Conservation (phyloP, 2,329 filamentous ascomycete genomes). For the Stenocarpella maydis region DNA sequence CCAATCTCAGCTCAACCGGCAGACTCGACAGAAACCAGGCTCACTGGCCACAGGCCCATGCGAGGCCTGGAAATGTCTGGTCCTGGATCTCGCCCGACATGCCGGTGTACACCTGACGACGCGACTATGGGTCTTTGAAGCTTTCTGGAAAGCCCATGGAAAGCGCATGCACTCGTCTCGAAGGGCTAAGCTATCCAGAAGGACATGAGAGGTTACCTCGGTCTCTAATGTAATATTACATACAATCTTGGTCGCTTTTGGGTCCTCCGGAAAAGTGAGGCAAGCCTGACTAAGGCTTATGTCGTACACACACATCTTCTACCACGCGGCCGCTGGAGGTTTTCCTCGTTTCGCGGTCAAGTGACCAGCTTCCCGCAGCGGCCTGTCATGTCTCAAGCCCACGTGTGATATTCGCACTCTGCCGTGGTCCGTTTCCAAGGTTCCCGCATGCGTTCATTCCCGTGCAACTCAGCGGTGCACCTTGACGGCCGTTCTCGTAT, state of each 20-base stretch:
- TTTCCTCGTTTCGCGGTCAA: constrained; percentile 13
- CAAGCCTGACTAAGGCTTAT: constrained; percentile 19
- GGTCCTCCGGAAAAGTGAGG: background rate
- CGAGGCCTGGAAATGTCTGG: constrained; percentile 4
- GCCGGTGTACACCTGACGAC: constrained; percentile 21
- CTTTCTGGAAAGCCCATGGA: too few species aligned
- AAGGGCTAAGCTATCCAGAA: too few species aligned
- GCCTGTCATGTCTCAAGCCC: constrained; percentile 1
- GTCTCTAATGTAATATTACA: too few species aligned
- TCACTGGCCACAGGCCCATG: constrained; percentile 6
- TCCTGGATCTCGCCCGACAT: constrained; percentile 27
- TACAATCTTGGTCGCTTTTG: background rate
- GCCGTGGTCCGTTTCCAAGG: background rate
- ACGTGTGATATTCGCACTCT: background rate
- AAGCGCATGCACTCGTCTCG: too few species aligned
- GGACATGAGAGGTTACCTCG: too few species aligned
- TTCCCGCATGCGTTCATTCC: background rate
- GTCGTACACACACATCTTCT: constrained; percentile 13
- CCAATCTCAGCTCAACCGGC: constrained; percentile 4
- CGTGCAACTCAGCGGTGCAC: background rate
- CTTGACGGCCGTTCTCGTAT: background rate
- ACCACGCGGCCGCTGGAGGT: constrained; percentile 14
- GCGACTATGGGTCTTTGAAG: constrained; percentile 16
- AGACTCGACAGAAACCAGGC: background rate
- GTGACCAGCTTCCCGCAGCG: constrained; percentile 7